Evolutionary conservation across 495 filamentous ascomycete genomes (phyloP), one percentile per base, ranked within the genome.

Genomic region (Annulohypoxylon maeteangense): DNA sequence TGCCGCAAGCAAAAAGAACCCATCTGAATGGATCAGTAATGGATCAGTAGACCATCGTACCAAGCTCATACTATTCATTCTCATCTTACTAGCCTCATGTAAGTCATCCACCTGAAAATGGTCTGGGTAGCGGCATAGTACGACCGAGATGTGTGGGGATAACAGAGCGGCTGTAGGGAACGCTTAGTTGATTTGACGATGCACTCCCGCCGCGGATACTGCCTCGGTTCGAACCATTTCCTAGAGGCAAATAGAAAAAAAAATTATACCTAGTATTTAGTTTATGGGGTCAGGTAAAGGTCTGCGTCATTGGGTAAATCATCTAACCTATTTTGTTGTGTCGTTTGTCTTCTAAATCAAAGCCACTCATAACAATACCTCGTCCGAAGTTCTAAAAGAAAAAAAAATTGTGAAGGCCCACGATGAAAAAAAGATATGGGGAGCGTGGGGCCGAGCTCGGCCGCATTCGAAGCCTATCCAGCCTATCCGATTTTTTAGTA

Each of bases 11-110:
- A 59, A 59, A 64, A 65, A 29, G 27, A 66, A 25, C 59, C 62
- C 61, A 65, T 57, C 65, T 66, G 23, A 57, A 65, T 50, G 65
- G 65, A 69, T 73, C 64, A 72, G 64, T 58, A 51, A 64, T 44
- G 65, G 65, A 73, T 73, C 64, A 72, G 70, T 63, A 72, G 60
- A 56, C 59, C 61, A 72, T 68, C 70, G 71, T 70, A 70, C 71
- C 71, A 74, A 70, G 50, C 58, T 71, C 71, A 68, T 67, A 67
- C 71, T 71, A 74, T 74, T 61, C 57, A 60, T 58, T 62, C 53
- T 67, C 67, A 61, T 70, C 71, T 64, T 57, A 60, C 67, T 74
- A 74, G 71, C 71, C 53, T 74, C 71, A 74, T 74, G 71, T 74
- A 74, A 71, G 71, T 74, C 71, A 74, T 66, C 71, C 67, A 70